Conservation (phyloP, 306 rosid genomes). For the Begonia masoniana region DNA sequence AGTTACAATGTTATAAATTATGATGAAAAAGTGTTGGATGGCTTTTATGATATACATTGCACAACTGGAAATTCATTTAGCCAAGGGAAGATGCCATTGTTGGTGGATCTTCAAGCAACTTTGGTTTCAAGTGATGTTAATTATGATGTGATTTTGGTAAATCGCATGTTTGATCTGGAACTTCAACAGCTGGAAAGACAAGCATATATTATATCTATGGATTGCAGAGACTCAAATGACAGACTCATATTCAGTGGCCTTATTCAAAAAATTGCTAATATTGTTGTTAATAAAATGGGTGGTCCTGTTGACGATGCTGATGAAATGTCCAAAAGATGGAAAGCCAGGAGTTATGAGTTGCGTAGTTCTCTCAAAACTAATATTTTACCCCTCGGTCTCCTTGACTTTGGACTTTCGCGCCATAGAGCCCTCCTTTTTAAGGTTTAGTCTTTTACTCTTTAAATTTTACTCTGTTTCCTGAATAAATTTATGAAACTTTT, state of each 20-base stretch:
- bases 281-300: slow-evolving; percentile 93
- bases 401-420: slow-evolving; percentile 98
- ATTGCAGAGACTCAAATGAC: slow-evolving; percentile 38
- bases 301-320: slow-evolving; percentile 90
- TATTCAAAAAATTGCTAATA: slow-evolving; percentile 81
- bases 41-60: slow-evolving; percentile 84
- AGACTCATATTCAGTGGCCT: slow-evolving; percentile 62
- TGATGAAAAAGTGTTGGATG: slow-evolving; percentile 84
- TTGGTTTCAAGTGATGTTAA: slow-evolving; percentile 49
- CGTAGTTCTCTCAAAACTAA: slow-evolving; percentile 45
- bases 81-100: slow-evolving; percentile 85
- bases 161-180: slow-evolving; percentile 52
- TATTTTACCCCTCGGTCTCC: slow-evolving; percentile 78
- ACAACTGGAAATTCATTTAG: slow-evolving; percentile 42
- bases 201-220: slow-evolving; percentile 35
- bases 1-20: slow-evolving; percentile 75
- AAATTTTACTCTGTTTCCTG: slow-evolving; percentile 4
- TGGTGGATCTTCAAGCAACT: slow-evolving; percentile 57
- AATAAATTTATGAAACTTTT: slow-evolving; percentile 8
- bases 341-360: slow-evolving; percentile 54
- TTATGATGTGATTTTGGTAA: slow-evolving; percentile 77
- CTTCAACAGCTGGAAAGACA: slow-evolving; percentile 63
- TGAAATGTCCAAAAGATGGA: slow-evolving; percentile 66
- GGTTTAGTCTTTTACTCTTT: slow-evolving; percentile 26
- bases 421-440: slow-evolving; percentile 95